These are phyloP conservation scores for Suhomyces atakaporum DNA, from an alignment of 1,139 yeast genomes.

Conservation along the genomic window DNA sequence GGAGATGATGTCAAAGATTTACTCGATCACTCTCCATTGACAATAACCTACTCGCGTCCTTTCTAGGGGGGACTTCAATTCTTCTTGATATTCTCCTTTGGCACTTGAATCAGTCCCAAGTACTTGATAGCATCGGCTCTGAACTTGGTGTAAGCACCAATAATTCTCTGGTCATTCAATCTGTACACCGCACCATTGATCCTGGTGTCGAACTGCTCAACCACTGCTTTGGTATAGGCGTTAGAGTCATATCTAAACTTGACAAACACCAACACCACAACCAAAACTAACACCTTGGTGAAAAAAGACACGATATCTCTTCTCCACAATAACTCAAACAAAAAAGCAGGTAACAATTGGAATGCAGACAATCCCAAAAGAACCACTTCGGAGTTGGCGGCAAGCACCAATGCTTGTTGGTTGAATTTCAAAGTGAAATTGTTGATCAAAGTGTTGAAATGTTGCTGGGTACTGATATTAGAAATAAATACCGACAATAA, in stretches of 20 bases:
- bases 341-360: slow-evolving; percentile 25
- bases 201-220: slow-evolving; percentile 41
- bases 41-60: no score
- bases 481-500: slow-evolving; percentile 17
- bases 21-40: no score
- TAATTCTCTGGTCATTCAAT: slow-evolving; percentile 15
- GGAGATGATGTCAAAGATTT: neutral
- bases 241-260: slow-evolving; percentile 48
- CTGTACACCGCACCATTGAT: slow-evolving; percentile 30
- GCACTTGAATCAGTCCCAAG: slow-evolving; percentile 13
- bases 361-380: slow-evolving; percentile 26
- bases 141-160: slow-evolving; percentile 12
- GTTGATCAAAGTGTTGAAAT: slow-evolving; percentile 26
- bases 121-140: slow-evolving; percentile 11
- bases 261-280: slow-evolving; percentile 40
- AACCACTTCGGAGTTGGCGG: slow-evolving; percentile 50
- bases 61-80: slow-evolving; percentile 3
- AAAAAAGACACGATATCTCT: slow-evolving; percentile 21
- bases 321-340: slow-evolving; percentile 17
- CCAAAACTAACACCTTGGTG: slow-evolving; percentile 25
- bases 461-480: slow-evolving; percentile 16
- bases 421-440: slow-evolving; percentile 42
- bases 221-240: slow-evolving; percentile 42
- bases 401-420: slow-evolving; percentile 48
- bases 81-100: slow-evolving; percentile 12